These are phyloP conservation scores for Fusarium palustre DNA, from an alignment of 2,329 filamentous ascomycete species.

Conservation along the genomic window DNA sequence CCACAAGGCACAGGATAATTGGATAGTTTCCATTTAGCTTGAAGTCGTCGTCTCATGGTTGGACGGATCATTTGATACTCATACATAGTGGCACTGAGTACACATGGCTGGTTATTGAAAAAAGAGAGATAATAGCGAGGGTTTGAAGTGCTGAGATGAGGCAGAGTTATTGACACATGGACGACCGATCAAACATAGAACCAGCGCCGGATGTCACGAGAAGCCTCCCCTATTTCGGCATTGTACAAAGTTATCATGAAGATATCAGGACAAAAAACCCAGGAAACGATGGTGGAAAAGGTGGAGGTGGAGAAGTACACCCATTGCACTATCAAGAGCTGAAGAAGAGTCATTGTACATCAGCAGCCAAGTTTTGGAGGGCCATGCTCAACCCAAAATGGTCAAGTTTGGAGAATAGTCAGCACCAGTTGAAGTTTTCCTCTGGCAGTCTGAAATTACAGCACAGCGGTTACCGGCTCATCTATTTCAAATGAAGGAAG, in stretches of 20 bases:
- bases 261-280: conserved; percentile 21
- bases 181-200: conserved; percentile 10
- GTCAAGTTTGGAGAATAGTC: conserved; percentile 26
- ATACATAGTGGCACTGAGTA: neutral
- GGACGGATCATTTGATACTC: conserved; percentile 6
- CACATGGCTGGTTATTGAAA: neutral
- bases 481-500: neutral
- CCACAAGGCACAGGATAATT: conserved; percentile 17
- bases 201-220: neutral
- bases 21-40: conserved; percentile 1
- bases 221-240: neutral
- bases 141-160: conserved; percentile 16
- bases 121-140: conserved; percentile 10
- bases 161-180: neutral
- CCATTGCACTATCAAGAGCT: conserved; percentile 28
- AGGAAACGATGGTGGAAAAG: conserved; percentile 40
- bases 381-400: conserved; percentile 30
- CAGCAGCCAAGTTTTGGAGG: conserved; percentile 38
- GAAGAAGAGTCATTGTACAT: conserved; percentile 45
- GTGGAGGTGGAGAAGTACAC: conserved; percentile 32
- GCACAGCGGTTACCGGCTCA: neutral
- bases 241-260: conserved; percentile 17
- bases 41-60: conserved; percentile 24
- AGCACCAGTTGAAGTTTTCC: conserved; percentile 15
- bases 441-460: conserved; percentile 5